Evolutionary conservation across 257 asterid genomes (phyloP), one percentile per base, ranked within the genome.

Genomic region (Jacaranda copaia): DNA sequence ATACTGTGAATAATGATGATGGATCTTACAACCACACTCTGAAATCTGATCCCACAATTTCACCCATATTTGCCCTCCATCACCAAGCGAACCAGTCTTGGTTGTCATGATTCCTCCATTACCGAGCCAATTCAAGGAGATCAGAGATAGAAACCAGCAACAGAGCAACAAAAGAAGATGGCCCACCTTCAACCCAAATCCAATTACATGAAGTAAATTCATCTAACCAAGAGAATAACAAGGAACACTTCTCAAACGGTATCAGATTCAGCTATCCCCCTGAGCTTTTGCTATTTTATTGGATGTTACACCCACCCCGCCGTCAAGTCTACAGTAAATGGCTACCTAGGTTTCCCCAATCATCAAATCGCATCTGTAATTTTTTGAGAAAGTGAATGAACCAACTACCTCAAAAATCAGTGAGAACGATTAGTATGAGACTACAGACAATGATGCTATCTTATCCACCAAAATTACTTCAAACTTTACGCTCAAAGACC

Each of bases 171-270:
- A 83, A 69, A 95, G 73, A 78, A 93, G 84, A 85, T 90, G 89
- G 72, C 97, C 94, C 86, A 89, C 88, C 88, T 95, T 95, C 87
- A 90, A 68, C 60, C 96, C 96, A 83, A 95, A 91, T 67, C 92
- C 94, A 85, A 93, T 62, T 18, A 91, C 87, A 85, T 91, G 85
- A 80, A 90, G 77, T 70, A 96, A 87, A 89, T 84, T 96, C 99
- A 96, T 96, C 87, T 84, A 90, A 84, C 87, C 83, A 84, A 72
- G 64, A 58, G 11, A 76, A 65, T 35, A 79, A 72, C 82, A 79
- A 68, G 56, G 4, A 76, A 77, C 71, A 62, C 19, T 43, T 38
- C 15, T 75, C 58, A 76, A 78, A 69, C 60, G 65, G 36, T 67
- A 52, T 59, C 61, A 77, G 76, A 78, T 62, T 75, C 79, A 79